Conservation (phyloP, 306 rosid species). For the Carpinus fangiana region DNA sequence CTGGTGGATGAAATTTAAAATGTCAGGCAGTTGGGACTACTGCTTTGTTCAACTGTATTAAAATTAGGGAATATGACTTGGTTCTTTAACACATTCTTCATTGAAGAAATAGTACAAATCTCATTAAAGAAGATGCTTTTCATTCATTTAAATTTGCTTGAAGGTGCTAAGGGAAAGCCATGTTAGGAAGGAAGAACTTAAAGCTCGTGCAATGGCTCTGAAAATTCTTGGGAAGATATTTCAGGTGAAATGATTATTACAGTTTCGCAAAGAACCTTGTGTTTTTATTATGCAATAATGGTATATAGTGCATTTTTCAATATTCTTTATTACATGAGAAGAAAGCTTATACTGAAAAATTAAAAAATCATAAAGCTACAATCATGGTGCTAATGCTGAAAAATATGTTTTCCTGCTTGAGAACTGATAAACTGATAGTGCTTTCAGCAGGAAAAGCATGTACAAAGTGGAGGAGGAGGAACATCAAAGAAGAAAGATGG, state of each 20-base stretch:
- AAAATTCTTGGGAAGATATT: slow-evolving; percentile 82
- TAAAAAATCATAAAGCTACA: neutral
- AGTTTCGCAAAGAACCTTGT: neutral
- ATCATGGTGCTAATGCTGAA: neutral
- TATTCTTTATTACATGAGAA: neutral
- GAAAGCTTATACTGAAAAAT: neutral
- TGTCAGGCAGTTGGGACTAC: neutral
- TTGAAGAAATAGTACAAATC: neutral
- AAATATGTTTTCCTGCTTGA: neutral
- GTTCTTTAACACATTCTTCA: neutral
- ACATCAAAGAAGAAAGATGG: slow-evolving; percentile 59
- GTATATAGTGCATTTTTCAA: neutral
- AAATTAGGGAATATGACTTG: slow-evolving; percentile 9
- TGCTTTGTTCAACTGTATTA: slow-evolving; percentile 4
- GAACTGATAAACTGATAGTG: neutral
- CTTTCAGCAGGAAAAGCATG: slow-evolving; percentile 55
- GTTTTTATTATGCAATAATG: neutral
- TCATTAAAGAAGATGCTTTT: slow-evolving; percentile 7
- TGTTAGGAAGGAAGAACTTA: slow-evolving; percentile 76
- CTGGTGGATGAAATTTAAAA: neutral
- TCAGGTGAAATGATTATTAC: slow-evolving; percentile 50
- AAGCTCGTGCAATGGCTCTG: slow-evolving; percentile 76
- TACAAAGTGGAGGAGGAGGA: slow-evolving; percentile 59
- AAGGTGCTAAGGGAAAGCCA: slow-evolving; percentile 81
- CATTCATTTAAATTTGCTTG: slow-evolving; percentile 15